phyloP scores from a whole-genome alignment of 495 filamentous ascomycete genomes.

The Xylaria palmicola region DNA sequence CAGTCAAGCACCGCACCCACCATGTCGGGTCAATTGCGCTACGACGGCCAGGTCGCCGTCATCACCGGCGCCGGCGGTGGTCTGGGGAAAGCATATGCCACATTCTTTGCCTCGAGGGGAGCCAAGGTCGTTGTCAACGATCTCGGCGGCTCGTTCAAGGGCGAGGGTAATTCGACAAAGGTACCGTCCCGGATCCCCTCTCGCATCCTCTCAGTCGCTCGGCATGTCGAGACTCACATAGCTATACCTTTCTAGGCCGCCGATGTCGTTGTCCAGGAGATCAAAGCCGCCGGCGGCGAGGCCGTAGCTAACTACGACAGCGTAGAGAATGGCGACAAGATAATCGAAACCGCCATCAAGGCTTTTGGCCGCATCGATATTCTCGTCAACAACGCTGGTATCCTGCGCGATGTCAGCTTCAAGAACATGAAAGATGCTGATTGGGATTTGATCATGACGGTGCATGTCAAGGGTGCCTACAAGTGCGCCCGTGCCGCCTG shows the following conservation, averaged over 20 bases:
- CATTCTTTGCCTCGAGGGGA: slow-evolving; percentile 87
- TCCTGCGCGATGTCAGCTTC: slow-evolving; percentile 93
- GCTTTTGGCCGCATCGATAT: slow-evolving; percentile 90
- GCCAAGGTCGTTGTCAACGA: slow-evolving; percentile 98
- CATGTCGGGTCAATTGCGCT: slow-evolving; percentile 80
- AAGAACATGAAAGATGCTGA: slow-evolving; percentile 98
- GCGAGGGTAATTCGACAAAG: slow-evolving; percentile 86
- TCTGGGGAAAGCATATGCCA: slow-evolving; percentile 86
- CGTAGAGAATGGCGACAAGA: slow-evolving; percentile 89
- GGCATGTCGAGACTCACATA: slow-evolving; percentile 17
- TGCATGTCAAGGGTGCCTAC: slow-evolving; percentile 94
- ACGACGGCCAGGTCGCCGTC: slow-evolving; percentile 94
- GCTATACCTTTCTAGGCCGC: slow-evolving; percentile 61
- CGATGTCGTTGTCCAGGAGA: slow-evolving; percentile 94
- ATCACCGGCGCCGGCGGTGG: slow-evolving; percentile 97
- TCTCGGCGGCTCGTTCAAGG: slow-evolving; percentile 89
- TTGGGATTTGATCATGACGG: slow-evolving; percentile 92
- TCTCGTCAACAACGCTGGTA: slow-evolving; percentile 97
- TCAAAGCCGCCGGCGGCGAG: slow-evolving; percentile 87
- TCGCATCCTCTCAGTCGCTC: neutral
- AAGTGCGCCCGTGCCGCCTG: slow-evolving; percentile 96
- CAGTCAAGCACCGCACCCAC: slow-evolving; percentile 33
- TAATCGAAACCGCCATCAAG: slow-evolving; percentile 95
- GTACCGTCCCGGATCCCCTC: slow-evolving; percentile 43
- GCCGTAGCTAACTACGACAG: slow-evolving; percentile 98